These are phyloP conservation scores for Zymoseptoria brevis DNA, from an alignment of 2,329 filamentous ascomycete species.

Conservation along the genomic window DNA sequence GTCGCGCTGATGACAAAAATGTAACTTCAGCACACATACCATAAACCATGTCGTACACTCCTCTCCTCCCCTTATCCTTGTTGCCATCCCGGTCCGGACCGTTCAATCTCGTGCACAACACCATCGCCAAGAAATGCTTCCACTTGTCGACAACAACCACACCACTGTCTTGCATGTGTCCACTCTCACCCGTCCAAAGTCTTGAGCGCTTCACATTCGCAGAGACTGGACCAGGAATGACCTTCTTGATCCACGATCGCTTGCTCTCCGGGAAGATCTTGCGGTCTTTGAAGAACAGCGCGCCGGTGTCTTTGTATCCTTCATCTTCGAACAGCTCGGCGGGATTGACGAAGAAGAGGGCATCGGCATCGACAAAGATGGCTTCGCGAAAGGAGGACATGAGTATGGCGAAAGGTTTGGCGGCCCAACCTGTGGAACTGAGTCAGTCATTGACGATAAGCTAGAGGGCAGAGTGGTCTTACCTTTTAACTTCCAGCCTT, in stretches of 20 bases:
- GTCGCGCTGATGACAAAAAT: background rate
- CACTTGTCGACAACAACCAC: slow-evolving; percentile 43
- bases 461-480: background rate
- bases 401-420: slow-evolving; percentile 42
- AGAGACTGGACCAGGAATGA: slow-evolving; percentile 39
- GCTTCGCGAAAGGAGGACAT: slow-evolving; percentile 42
- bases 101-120: slow-evolving; percentile 36
- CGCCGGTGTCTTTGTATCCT: slow-evolving; percentile 36
- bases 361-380: slow-evolving; percentile 42
- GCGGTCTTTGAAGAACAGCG: slow-evolving; percentile 42
- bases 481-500: slow-evolving; percentile 36
- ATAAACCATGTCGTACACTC: slow-evolving; percentile 43
- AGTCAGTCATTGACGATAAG: background rate
- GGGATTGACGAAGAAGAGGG: slow-evolving; percentile 36
- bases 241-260: slow-evolving; percentile 34
- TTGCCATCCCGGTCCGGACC: slow-evolving; percentile 40
- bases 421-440: slow-evolving; percentile 34
- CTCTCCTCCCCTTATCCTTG: slow-evolving; percentile 31
- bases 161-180: slow-evolving; percentile 39
- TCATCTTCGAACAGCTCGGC: slow-evolving; percentile 37
- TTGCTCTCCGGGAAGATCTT: slow-evolving; percentile 35
- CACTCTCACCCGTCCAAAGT: slow-evolving; percentile 33
- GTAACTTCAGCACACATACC: slow-evolving; percentile 11
- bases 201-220: slow-evolving; percentile 31
- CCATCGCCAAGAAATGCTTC: slow-evolving; percentile 38